These are phyloP conservation scores for Pseudogymnoascus sp. DNA, from an alignment of 2,329 filamentous ascomycete genomes.

Conservation along the genomic window DNA sequence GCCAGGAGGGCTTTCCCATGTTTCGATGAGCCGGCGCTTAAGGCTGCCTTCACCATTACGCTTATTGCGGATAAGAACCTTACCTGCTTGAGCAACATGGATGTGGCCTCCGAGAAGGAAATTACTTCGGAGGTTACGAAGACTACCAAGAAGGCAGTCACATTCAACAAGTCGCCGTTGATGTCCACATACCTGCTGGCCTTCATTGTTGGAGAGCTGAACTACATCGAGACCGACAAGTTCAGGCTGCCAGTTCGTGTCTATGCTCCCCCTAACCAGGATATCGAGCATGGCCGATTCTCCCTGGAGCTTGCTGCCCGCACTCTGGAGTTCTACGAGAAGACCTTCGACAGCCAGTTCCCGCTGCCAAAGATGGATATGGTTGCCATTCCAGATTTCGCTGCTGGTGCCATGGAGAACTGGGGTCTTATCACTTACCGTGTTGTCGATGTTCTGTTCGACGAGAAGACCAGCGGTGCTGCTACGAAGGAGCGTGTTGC, in stretches of 20 bases:
- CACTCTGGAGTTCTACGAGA: constrained; percentile 90
- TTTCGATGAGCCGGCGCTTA: constrained; percentile 91
- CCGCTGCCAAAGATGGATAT: constrained; percentile 93
- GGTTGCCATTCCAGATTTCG: constrained; percentile 93
- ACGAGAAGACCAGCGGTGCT: constrained; percentile 85
- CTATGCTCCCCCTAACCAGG: constrained; percentile 83
- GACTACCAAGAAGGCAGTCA: constrained; percentile 72
- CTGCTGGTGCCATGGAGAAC: constrained; percentile 95
- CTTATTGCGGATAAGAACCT: constrained; percentile 83
- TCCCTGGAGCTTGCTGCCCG: constrained; percentile 82
- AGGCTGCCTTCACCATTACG: constrained; percentile 87
- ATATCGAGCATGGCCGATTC: constrained; percentile 87
- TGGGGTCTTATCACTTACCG: constrained; percentile 96
- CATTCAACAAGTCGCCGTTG: constrained; percentile 82
- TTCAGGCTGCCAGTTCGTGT: constrained; percentile 90
- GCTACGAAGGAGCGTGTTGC: constrained; percentile 87
- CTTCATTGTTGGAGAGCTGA: constrained; percentile 89
- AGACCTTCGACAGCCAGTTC: constrained; percentile 82
- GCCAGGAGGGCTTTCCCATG: constrained; percentile 89
- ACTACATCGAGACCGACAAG: constrained; percentile 83
- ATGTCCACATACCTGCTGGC: constrained; percentile 97
- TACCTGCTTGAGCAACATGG: constrained; percentile 96
- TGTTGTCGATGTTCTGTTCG: constrained; percentile 81
- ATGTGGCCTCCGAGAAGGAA: constrained; percentile 72
- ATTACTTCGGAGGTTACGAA: constrained; percentile 56